Conservation (phyloP, 768 basidiomycete species). For the Psilocybe azurescens region DNA sequence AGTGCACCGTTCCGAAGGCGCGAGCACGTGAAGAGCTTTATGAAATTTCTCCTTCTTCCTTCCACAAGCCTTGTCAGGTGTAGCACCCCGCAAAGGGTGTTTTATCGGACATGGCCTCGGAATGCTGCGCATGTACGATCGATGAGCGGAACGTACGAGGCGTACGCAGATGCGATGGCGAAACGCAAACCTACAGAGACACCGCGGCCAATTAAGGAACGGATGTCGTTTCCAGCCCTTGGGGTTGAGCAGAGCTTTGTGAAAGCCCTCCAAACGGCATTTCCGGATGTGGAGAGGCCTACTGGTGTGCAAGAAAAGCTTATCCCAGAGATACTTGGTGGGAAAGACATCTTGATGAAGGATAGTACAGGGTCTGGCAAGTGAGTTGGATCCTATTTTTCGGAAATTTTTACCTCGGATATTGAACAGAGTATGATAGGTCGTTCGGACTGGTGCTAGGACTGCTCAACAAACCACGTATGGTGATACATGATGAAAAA, state of each 20-base stretch:
- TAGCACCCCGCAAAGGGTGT: neutral
- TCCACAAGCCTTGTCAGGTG: conserved; percentile 16
- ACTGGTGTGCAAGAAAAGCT: conserved; percentile 65
- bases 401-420: conserved; percentile 4
- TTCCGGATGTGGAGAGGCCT: conserved; percentile 62
- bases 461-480: conserved; percentile 60
- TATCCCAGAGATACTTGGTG: conserved; percentile 62
- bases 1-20: neutral
- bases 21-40: conserved; percentile 27
- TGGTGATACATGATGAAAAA: conserved; percentile 26
- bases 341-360: conserved; percentile 67
- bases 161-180: conserved; percentile 14
- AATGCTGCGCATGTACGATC: conserved; percentile 8
- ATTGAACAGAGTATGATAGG: conserved; percentile 38
- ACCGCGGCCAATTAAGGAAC: neutral
- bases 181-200: conserved; percentile 1
- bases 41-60: conserved; percentile 27
- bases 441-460: conserved; percentile 76
- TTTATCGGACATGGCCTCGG: neutral
- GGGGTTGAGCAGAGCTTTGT: conserved; percentile 58
- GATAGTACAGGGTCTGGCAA: conserved; percentile 83
- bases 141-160: conserved; percentile 21
- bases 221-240: conserved; percentile 32
- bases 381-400: conserved; percentile 43
- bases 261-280: conserved; percentile 57